Percentiles rank a stretch among this genome's conserved stretches.
Conservation (phyloP, 768 basidiomycete species). For the Pleurotus tuoliensis region DNA sequence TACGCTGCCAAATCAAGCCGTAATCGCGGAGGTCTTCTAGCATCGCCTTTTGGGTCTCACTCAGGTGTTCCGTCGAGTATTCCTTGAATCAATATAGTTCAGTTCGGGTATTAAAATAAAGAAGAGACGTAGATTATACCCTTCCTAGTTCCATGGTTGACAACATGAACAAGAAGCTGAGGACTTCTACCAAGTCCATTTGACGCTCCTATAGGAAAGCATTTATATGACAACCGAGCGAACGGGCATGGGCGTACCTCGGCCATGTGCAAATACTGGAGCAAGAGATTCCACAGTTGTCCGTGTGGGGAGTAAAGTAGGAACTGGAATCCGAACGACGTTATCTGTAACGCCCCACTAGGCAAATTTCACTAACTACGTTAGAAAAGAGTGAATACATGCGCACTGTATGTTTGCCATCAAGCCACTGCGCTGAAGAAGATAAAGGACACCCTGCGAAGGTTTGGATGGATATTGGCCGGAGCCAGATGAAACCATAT, state of each 20-base stretch:
- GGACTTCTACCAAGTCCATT: slow-evolving; percentile 91
- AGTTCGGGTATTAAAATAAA: background rate
- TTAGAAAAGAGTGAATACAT: slow-evolving; percentile 3
- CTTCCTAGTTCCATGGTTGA: slow-evolving; percentile 94
- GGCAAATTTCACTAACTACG: background rate
- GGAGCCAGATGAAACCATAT: slow-evolving; percentile 92
- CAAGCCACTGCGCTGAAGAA: slow-evolving; percentile 80
- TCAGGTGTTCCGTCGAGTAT: slow-evolving; percentile 81
- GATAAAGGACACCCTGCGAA: slow-evolving; percentile 76
- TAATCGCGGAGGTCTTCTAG: slow-evolving; percentile 92
- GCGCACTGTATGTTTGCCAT: slow-evolving; percentile 73
- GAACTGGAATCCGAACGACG: slow-evolving; percentile 94
- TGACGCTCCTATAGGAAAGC: slow-evolving; percentile 58
- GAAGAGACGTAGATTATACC: slow-evolving; percentile 39
- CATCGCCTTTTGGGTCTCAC: slow-evolving; percentile 79
- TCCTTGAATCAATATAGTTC: slow-evolving; percentile 46
- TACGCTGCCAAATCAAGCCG: slow-evolving; percentile 87
- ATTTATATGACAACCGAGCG: slow-evolving; percentile 15
- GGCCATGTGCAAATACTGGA: slow-evolving; percentile 84
- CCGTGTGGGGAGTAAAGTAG: slow-evolving; percentile 90
- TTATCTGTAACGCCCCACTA: slow-evolving; percentile 73
- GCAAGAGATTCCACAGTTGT: slow-evolving; percentile 91
- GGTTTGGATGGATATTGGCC: slow-evolving; percentile 75
- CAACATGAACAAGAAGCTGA: slow-evolving; percentile 94
- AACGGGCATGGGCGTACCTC: slow-evolving; percentile 47